phyloP scores from a whole-genome alignment of 2,329 filamentous ascomycete genomes.

The Venturia oleaginea region DNA sequence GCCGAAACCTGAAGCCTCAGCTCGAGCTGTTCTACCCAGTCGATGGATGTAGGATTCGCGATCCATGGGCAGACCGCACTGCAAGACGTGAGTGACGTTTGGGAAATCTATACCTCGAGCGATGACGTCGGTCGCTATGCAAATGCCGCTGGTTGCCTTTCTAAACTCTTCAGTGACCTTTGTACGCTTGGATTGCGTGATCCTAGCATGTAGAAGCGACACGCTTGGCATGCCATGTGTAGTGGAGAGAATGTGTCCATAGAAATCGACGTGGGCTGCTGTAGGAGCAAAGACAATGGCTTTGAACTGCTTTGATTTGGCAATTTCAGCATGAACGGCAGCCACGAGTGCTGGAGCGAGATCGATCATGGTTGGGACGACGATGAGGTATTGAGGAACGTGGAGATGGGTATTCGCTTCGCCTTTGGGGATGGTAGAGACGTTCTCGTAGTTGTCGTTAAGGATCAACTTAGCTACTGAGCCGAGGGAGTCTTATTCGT shows the following conservation, averaged over 20 bases:
- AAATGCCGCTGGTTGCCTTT: constrained; percentile 64
- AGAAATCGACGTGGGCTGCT: constrained; percentile 31
- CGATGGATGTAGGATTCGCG: constrained; percentile 97
- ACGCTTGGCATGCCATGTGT: constrained; percentile 76
- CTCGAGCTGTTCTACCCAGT: constrained; percentile 64
- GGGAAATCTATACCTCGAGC: constrained; percentile 92
- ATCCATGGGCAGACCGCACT: constrained; percentile 88
- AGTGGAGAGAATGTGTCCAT: constrained; percentile 20
- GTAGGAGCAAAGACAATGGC: constrained; percentile 49
- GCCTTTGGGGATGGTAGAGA: constrained; percentile 73
- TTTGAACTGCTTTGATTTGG: constrained; percentile 58
- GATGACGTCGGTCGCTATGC: constrained; percentile 94
- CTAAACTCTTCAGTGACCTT: constrained; percentile 88
- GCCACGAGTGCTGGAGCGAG: constrained; percentile 38
- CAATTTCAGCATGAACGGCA: constrained; percentile 54
- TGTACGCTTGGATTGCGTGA: constrained; percentile 82
- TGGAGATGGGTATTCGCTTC: constrained; percentile 84
- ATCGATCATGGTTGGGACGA: constrained; percentile 41
- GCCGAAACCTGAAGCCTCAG: constrained; percentile 54
- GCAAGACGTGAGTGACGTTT: constrained; percentile 87
- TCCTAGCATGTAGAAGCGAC: constrained; percentile 81
- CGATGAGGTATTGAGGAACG: constrained; percentile 79
- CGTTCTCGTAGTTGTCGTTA: constrained; percentile 68
- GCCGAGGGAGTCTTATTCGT: background rate
- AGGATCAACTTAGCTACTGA: constrained; percentile 26